Conservation (phyloP, 2,329 filamentous ascomycete species). For the Cladosporium sp. region DNA sequence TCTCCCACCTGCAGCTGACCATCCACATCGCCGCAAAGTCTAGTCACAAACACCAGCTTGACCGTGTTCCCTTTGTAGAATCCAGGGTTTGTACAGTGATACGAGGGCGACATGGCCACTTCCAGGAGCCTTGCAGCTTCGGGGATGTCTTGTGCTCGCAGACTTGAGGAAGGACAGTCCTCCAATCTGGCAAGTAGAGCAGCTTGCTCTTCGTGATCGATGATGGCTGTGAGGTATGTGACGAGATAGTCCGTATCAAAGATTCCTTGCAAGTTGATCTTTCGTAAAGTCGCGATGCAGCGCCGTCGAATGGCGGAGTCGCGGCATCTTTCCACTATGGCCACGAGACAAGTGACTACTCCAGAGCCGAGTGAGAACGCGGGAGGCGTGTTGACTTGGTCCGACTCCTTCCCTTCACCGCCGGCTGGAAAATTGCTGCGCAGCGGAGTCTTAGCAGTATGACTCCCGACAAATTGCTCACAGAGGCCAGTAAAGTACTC, state of each 20-base stretch:
- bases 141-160: neutral
- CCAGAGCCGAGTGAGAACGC: constrained; percentile 5
- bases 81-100: neutral
- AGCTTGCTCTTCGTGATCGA: neutral
- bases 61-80: neutral
- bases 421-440: neutral
- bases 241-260: constrained; percentile 11
- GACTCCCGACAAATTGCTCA: constrained; percentile 9
- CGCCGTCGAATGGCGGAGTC: constrained; percentile 12
- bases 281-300: constrained; percentile 5
- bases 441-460: neutral
- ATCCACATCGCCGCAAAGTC: neutral
- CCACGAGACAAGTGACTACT: constrained; percentile 5
- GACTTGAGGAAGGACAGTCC: too few species aligned
- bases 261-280: constrained; percentile 11
- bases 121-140: neutral
- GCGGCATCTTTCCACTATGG: constrained; percentile 12
- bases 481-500: constrained; percentile 3
- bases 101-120: neutral
- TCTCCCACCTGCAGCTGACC: neutral
- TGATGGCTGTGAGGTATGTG: neutral
- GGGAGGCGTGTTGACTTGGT: neutral
- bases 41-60: neutral
- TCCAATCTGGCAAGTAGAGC: neutral
- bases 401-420: neutral